phyloP scores from a whole-genome alignment of 2,329 filamentous ascomycete species.

The Sporothrix brasiliensis region DNA sequence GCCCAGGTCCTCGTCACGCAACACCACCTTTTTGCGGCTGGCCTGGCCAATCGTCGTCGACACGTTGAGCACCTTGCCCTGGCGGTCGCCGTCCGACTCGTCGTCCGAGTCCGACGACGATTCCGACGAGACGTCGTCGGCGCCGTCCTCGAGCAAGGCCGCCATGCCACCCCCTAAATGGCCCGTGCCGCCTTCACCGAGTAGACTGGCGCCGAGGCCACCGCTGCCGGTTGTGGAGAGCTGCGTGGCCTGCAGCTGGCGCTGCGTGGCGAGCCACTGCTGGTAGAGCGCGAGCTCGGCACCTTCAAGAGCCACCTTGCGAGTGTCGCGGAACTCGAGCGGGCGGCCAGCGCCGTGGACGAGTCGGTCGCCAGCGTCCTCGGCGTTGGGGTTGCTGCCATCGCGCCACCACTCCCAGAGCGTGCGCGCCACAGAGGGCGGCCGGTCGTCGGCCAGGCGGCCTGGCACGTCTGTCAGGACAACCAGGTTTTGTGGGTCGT shows the following conservation, averaged over 20 bases:
- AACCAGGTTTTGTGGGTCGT: conserved; percentile 78
- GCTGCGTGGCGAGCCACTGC: conserved; percentile 86
- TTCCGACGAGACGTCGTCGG: conserved; percentile 80
- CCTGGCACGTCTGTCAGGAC: conserved; percentile 78
- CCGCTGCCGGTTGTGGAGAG: conserved; percentile 56
- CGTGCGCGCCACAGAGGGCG: conserved; percentile 68
- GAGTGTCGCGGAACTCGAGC: conserved; percentile 62
- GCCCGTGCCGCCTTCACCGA: conserved; percentile 1
- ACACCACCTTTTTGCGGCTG: conserved; percentile 79
- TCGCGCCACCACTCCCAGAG: conserved; percentile 80
- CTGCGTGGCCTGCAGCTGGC: conserved; percentile 80
- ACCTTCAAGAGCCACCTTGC: conserved; percentile 68
- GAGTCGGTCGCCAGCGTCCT: conserved; percentile 63
- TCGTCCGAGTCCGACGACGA: conserved; percentile 85
- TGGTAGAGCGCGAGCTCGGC: conserved; percentile 83
- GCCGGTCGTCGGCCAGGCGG: conserved; percentile 48
- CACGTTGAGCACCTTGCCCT: conserved; percentile 88
- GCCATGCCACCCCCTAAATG: conserved; percentile 14
- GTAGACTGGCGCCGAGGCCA: neutral
- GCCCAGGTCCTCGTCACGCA: conserved; percentile 88
- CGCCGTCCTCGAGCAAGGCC: conserved; percentile 53
- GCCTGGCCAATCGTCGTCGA: conserved; percentile 83
- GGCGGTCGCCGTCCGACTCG: conserved; percentile 85
- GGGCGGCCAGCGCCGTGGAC: conserved; percentile 66
- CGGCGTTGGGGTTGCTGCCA: conserved; percentile 52